Evolutionary conservation across 2,329 filamentous ascomycete genomes (phyloP).

Genomic region (Cyanodermella asteris): DNA sequence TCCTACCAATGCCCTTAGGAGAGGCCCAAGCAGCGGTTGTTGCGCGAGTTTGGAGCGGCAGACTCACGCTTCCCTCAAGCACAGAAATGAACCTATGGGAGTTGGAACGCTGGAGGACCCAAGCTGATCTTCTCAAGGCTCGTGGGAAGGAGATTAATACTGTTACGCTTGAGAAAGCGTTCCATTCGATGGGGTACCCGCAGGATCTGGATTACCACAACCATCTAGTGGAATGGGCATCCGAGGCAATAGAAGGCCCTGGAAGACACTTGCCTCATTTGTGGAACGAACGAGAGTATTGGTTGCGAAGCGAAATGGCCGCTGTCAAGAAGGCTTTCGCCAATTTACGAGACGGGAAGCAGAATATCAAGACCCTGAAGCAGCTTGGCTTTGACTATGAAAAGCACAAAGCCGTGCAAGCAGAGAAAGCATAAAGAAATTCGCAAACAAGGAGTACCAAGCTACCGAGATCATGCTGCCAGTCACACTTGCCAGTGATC

Average conservation of each 20-base stretch:
- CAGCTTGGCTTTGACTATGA: slow-evolving; percentile 51
- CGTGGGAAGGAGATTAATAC: no score
- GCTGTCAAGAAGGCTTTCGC: slow-evolving; percentile 54
- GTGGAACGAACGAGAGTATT: slow-evolving; percentile 51
- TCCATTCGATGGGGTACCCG: slow-evolving; percentile 32
- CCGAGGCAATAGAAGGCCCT: slow-evolving; percentile 14
- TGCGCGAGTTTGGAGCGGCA: slow-evolving; percentile 54
- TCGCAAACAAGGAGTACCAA: slow-evolving; percentile 3
- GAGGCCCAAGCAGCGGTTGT: slow-evolving; percentile 63
- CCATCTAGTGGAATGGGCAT: slow-evolving; percentile 21
- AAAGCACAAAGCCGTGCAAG: slow-evolving; percentile 10
- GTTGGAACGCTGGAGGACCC: slow-evolving; percentile 16
- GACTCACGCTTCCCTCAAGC: slow-evolving; percentile 39
- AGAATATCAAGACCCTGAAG: slow-evolving; percentile 37
- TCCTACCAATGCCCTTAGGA: slow-evolving; percentile 69
- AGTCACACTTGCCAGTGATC: slow-evolving; percentile 4
- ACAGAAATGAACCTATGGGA: slow-evolving; percentile 53
- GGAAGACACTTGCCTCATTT: slow-evolving; percentile 44
- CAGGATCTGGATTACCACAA: slow-evolving; percentile 24
- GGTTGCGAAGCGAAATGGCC: slow-evolving; percentile 46
- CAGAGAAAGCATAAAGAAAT: slow-evolving; percentile 4
- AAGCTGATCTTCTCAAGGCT: no score
- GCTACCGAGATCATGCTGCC: slow-evolving; percentile 4
- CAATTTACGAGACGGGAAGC: slow-evolving; percentile 33
- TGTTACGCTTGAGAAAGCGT: slow-evolving; percentile 23